Evolutionary conservation across 495 filamentous ascomycete species (phyloP), one percentile per base, ranked within the genome.

Genomic region (Stereocaulon alpinum): DNA sequence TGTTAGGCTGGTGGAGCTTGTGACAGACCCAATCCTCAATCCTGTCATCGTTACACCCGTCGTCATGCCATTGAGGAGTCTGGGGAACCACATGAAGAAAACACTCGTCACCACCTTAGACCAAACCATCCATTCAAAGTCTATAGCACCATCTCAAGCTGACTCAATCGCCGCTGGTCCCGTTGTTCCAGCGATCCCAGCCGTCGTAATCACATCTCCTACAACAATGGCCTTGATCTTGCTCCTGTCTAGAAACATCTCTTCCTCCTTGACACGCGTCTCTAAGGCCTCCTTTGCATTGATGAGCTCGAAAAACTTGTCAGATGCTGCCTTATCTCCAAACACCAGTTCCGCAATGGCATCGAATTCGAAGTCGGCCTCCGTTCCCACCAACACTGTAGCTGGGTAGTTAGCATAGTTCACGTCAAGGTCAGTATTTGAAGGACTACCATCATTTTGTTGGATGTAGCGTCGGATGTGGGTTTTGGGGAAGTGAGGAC

Each of bases 321-420:
- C 51, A 50, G 69, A 72, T 9, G 66, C 65, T 18, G 56, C 67
- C 29, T 67, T 65, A 48, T 73, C 68, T 12, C 58, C 55, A 50
- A 73, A 76, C 0, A 62, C 69, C 5, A 77, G 44, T 47, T 72
- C 70, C 4, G 67, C 71, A 24, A 70, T 62, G 14, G 65, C 68
- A 53, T 77, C 75, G 55, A 70, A 73, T 30, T 76, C 70, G 37
- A 73, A 71, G 40, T 72, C 74, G 5, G 60, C 49, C 61, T 72
- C 73, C n/a, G 59, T 62, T 24, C 75, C 74, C 10, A 66, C 47
- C 10, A 74, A 37, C 3, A 74, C 60, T 2, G 58, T 62, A 6
- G 72, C 73, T 11, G 71, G 71, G 9, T 60, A 59, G 6, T 32
- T 37, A 12, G 29, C 41, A 34, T 49, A 40, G 34, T 64, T 49